Evolutionary conservation across 371 early-diverging fungal genomes (phyloP), one percentile per base, ranked within the genome.

Genomic region (Rhizopus arrhizus): DNA sequence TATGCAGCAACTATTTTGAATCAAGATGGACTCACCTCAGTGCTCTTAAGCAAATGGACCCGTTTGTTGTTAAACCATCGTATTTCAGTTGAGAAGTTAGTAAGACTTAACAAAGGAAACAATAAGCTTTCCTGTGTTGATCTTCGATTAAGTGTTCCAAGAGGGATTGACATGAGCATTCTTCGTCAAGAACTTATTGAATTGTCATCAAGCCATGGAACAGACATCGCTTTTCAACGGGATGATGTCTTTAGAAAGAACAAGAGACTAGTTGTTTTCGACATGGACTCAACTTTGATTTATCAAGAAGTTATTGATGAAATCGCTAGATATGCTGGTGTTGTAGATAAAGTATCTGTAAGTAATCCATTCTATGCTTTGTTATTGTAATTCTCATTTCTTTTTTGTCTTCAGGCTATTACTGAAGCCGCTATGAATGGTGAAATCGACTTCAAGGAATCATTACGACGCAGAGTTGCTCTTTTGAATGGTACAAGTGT

Each of bases 241-340:
- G 88, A 92, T 73, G 90, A 92, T 65, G 92, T 95, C 4, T 95
- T 89, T 74, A 78, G 97, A 48, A 84, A 88, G 59, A 86, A 94
- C 63, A 96, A 96, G 78, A 86, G 98, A 45, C 82, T 98, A 34
- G 94, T 95, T 5, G 94, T 97, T 5, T 97, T 98, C 80, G 99
- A 98, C 78, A 97, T 98, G 97, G 99, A 98, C 68, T 95, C 95
- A 4, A 98, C 99, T 0, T 72, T 98, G 57, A 98, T 98, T 66
- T 91, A 93, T 69, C 96, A 97, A 72, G 99, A 98, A 67, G 96
- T 96, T 16, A 98, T 98, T 82, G 99, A 98, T 73, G 98, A 97
- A 78, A 91, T 98, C 74, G 99, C 97, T 11, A 77, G 89, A 34
- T 75, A 90, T 64, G 91, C 93, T 8, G 97, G 97, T 49, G 93